Percentiles rank a stretch among this genome's conserved stretches.
phyloP scores from a whole-genome alignment of 139 green algal genomes.

The Zygnema circumcarinatum region DNA sequence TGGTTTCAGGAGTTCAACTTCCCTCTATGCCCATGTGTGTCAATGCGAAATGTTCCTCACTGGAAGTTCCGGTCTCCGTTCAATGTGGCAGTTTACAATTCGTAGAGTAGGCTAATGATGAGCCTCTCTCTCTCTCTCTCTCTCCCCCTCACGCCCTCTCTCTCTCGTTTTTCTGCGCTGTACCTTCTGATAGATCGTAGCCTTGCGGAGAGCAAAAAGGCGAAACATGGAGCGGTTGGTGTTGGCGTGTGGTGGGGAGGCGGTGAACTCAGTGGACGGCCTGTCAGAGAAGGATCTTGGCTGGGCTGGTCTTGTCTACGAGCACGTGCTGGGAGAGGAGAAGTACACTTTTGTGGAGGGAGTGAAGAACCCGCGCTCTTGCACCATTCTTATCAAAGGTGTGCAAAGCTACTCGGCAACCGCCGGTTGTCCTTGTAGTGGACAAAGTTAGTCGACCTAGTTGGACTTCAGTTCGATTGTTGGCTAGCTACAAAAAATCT shows the following conservation, averaged over 20 bases:
- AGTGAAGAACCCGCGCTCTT: constrained; percentile 84
- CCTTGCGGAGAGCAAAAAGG: constrained; percentile 89
- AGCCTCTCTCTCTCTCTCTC: constrained; percentile 4
- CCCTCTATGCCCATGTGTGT: too few species aligned
- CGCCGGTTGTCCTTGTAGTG: too few species aligned
- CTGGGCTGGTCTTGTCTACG: constrained; percentile 89
- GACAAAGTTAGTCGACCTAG: too few species aligned
- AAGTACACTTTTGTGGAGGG: constrained; percentile 99
- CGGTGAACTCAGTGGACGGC: constrained; percentile 86
- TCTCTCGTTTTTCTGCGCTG: background rate
- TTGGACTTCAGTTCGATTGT: too few species aligned
- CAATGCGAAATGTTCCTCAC: too few species aligned
- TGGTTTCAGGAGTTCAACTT: too few species aligned
- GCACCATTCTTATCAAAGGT: constrained; percentile 97
- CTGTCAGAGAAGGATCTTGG: constrained; percentile 78
- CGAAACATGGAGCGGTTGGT: constrained; percentile 98
- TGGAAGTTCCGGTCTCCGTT: too few species aligned
- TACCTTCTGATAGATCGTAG: constrained; percentile 76
- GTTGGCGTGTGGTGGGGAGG: constrained; percentile 87
- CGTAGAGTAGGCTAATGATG: background rate
- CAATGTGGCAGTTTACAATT: too few species aligned
- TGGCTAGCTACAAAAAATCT: too few species aligned
- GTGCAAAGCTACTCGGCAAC: background rate
- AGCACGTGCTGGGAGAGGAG: constrained; percentile 97
- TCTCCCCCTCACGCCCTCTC: background rate